A percentile compares a stretch with the other conserved stretches of the same genome.
Conservation (phyloP, 352 stramenopile genomes). For the Globisporangium megalacanthum region DNA sequence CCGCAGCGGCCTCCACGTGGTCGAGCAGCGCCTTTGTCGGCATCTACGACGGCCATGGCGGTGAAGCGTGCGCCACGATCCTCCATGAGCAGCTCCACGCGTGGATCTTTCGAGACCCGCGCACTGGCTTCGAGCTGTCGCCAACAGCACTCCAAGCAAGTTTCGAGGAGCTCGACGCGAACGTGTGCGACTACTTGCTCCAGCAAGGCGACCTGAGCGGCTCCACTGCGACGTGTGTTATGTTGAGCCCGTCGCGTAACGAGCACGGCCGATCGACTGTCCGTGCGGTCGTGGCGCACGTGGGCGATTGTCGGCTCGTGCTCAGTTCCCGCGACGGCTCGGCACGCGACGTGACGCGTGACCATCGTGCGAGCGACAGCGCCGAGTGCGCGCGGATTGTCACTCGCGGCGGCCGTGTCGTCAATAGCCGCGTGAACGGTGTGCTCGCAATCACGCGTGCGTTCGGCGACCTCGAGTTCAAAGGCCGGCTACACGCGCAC, state of each 20-base stretch:
- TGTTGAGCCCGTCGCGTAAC: constrained; percentile 24
- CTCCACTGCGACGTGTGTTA: constrained; percentile 63
- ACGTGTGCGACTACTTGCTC: constrained; percentile 62
- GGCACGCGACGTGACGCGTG: constrained; percentile 44
- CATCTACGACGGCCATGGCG: constrained; percentile 82
- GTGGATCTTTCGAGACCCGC: constrained; percentile 42
- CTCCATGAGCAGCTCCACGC: constrained; percentile 71
- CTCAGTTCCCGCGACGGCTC: constrained; percentile 34
- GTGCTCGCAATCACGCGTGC: constrained; percentile 82
- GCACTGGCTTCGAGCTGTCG: constrained; percentile 16
- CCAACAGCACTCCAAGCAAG: constrained; percentile 29
- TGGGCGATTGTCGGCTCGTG: constrained; percentile 75
- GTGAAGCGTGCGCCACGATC: constrained; percentile 64
- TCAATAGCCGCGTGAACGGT: constrained; percentile 83
- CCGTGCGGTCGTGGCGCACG: constrained; percentile 40
- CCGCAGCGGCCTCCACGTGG: constrained; percentile 10
- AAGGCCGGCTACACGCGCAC: constrained; percentile 27
- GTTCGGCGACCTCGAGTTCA: constrained; percentile 84
- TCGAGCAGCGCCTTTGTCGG: constrained; percentile 45
- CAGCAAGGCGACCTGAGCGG: constrained; percentile 72
- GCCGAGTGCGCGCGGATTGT: constrained; percentile 52
- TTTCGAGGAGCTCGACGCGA: constrained; percentile 63
- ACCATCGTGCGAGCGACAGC: constrained; percentile 55
- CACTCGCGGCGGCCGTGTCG: constrained; percentile 46
- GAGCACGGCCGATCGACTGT: constrained; percentile 11